A percentile compares a stretch with the other conserved stretches of the same genome.
Conservation (phyloP, 2,329 filamentous ascomycete genomes). For the Metarhizium brunneum region DNA sequence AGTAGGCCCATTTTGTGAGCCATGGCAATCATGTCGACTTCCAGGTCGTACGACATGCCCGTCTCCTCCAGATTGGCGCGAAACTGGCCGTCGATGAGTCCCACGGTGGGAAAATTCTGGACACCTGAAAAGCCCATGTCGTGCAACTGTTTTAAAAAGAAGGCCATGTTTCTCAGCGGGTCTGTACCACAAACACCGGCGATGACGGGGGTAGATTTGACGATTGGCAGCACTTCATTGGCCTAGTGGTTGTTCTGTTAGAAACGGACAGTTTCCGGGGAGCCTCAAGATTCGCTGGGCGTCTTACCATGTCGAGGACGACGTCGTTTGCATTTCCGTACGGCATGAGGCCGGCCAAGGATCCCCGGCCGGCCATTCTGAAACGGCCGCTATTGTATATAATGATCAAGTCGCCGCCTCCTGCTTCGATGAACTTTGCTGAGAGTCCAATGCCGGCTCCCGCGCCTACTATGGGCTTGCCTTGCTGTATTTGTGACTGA, state of each 20-base stretch:
- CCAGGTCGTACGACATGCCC: slow-evolving; percentile 57
- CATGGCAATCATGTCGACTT: slow-evolving; percentile 57
- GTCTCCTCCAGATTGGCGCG: slow-evolving; percentile 61
- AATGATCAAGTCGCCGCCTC: slow-evolving; percentile 60
- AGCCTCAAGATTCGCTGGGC: background rate
- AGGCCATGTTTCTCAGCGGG: slow-evolving; percentile 53
- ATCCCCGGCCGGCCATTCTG: slow-evolving; percentile 63
- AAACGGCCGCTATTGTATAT: slow-evolving; percentile 66
- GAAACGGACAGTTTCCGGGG: no score
- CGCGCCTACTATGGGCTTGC: slow-evolving; percentile 55
- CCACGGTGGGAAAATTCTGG: slow-evolving; percentile 67
- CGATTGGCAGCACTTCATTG: slow-evolving; percentile 55
- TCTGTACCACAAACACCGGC: slow-evolving; percentile 65
- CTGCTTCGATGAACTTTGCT: slow-evolving; percentile 60
- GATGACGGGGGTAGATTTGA: slow-evolving; percentile 54
- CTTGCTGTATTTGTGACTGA: slow-evolving; percentile 41
- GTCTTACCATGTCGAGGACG: slow-evolving; percentile 54
- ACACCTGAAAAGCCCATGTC: slow-evolving; percentile 58
- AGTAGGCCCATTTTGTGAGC: slow-evolving; percentile 52
- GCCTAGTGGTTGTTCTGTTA: slow-evolving; percentile 29
- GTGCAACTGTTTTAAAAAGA: slow-evolving; percentile 51
- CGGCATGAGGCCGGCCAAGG: slow-evolving; percentile 60
- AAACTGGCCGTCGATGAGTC: slow-evolving; percentile 60
- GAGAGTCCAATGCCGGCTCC: slow-evolving; percentile 62
- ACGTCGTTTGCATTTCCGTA: slow-evolving; percentile 64